These are phyloP conservation scores for Eucalyptus fibrosa DNA, from an alignment of 345 rosid species.

Conservation along the genomic window DNA sequence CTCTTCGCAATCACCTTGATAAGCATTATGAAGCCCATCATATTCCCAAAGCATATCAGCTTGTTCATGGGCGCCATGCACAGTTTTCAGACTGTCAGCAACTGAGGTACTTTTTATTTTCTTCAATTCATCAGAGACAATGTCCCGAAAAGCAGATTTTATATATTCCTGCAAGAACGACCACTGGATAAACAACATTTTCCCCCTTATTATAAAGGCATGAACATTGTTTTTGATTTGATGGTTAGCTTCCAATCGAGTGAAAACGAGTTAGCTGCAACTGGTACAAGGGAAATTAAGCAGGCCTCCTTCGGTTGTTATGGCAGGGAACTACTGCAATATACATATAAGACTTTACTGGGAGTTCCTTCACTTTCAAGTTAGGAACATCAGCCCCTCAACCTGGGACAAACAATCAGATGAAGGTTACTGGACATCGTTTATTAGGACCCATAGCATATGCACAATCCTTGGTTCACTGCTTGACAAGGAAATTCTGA, in stretches of 20 bases:
- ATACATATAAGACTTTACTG: not conserved
- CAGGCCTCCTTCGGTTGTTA: not conserved
- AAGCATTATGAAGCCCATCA: slow-evolving; percentile 48
- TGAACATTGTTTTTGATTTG: not conserved
- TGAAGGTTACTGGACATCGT: not conserved
- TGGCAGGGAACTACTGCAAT: not conserved
- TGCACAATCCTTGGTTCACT: not conserved
- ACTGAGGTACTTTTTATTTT: slow-evolving; percentile 34
- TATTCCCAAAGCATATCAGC: slow-evolving; percentile 80
- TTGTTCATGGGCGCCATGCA: not conserved
- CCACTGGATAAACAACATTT: not conserved
- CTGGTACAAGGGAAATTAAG: not conserved
- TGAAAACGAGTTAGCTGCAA: not conserved
- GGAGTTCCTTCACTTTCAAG: not conserved
- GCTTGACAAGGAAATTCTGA: not conserved
- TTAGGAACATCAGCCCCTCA: not conserved
- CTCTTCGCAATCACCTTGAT: slow-evolving; percentile 72
- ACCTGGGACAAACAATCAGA: not conserved
- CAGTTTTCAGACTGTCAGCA: not conserved
- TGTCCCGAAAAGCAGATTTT: slow-evolving; percentile 48
- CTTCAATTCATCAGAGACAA: slow-evolving; percentile 61
- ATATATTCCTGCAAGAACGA: slow-evolving; percentile 33
- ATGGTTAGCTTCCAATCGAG: not conserved
- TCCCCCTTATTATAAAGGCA: not conserved
- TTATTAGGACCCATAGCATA: not conserved